Evolutionary conservation across 169 alveolate species (phyloP), one percentile per base, ranked within the genome.

Genomic region (Neospora caninum): DNA sequence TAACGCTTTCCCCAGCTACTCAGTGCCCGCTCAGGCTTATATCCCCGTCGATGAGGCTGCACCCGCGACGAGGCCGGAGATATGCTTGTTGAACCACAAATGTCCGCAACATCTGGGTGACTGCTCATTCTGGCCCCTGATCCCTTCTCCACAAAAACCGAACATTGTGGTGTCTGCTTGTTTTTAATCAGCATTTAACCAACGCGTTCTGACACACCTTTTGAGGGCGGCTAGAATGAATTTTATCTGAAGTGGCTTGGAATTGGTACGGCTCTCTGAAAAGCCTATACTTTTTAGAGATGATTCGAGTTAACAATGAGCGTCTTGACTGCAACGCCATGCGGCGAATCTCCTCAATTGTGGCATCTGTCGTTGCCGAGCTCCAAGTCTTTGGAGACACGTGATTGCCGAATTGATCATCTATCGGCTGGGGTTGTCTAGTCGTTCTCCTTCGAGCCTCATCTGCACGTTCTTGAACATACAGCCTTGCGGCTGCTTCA

Each of bases 221-320:
- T 83, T 80, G 94, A 7, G 92, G 64, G 43, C 82, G 80, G 39
- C 67, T 89, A 16, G 92, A 58, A 25, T 54, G 80, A 29, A 83
- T 82, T 41, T 84, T 69, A 43, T 83, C 94, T 20, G 91, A 36
- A 38, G 82, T 78, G 45, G 92, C 91, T 67, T 92, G 94, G 69
- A 82, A 54, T 20, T 42, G 16, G 86, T 29, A 42, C 34, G 80
- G 20, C 20, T 38, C 78, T 18, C 39, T 42, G 31, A 82, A 34
- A n/a, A 45, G 18, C 69, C 45, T 25, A n/a, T 41, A n/a, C 38
- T 82, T 67, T 58, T 82, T 80, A 70, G 69, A 0, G n/a, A 92
- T 43, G 27, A 89, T 41, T n/a, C 67, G 91, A 25, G 67, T 92
- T 36, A 92, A 1, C 29, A 82, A 64, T 9, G 87, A 53, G 29